Percentiles rank a stretch among this genome's conserved stretches.
These are phyloP conservation scores for Agaricales sp. DNA, from an alignment of 1,284 basidiomycete genomes.

Conservation along the genomic window DNA sequence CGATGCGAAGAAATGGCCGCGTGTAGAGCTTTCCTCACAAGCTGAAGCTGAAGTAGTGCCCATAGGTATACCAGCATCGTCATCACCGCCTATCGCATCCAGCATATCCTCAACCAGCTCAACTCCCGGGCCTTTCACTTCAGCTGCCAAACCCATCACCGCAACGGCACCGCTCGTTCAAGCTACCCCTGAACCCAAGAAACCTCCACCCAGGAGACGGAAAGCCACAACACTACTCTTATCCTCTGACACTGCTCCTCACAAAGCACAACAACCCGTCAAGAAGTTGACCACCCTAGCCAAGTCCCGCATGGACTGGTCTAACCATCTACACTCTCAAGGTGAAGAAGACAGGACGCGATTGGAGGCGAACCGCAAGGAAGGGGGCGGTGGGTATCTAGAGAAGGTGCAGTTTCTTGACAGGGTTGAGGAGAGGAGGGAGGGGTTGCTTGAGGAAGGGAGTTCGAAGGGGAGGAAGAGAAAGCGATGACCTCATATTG, in stretches of 20 bases:
- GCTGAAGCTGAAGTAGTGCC: constrained; percentile 9
- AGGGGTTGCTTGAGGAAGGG: background rate
- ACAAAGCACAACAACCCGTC: constrained; percentile 21
- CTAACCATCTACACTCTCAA: constrained; percentile 43
- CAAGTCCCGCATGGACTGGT: constrained; percentile 80
- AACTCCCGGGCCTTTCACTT: constrained; percentile 2
- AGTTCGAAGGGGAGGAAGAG: background rate
- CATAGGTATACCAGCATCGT: background rate
- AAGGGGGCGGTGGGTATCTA: constrained; percentile 58
- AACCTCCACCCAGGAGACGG: constrained; percentile 47
- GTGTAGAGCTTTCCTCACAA: constrained; percentile 26
- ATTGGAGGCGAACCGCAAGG: constrained; percentile 56
- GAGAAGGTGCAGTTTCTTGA: constrained; percentile 75
- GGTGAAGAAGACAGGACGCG: constrained; percentile 28
- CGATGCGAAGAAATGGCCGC: constrained; percentile 68
- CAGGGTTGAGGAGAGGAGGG: constrained; percentile 61
- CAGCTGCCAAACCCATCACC: constrained; percentile 7
- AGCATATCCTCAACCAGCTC: constrained; percentile 2
- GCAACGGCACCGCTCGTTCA: constrained; percentile 10
- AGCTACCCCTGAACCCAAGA: constrained; percentile 15
- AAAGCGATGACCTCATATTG: background rate
- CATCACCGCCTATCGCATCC: no score
- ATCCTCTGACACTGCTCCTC: constrained; percentile 29
- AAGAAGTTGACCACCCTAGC: constrained; percentile 74
- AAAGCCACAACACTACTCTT: constrained; percentile 48